Evolutionary conservation across 2,329 filamentous ascomycete genomes (phyloP).

Genomic region (Monilinia fructigena): DNA sequence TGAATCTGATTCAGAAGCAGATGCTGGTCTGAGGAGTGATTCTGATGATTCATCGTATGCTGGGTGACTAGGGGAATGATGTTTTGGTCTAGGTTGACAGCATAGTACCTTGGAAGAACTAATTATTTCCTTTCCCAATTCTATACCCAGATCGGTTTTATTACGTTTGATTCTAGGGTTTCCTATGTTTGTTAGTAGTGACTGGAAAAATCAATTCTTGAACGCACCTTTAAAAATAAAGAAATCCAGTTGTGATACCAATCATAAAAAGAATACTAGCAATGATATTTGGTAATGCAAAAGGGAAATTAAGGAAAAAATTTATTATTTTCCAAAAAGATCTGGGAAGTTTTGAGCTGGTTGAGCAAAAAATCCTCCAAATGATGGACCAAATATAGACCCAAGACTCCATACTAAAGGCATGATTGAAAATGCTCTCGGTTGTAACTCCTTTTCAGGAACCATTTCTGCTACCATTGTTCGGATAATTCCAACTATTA

Average conservation of each 20-base stretch:
- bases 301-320: constrained; percentile 78
- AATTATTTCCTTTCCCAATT: constrained; percentile 66
- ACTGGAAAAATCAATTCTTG: not conserved
- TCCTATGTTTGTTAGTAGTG: constrained; percentile 52
- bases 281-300: constrained; percentile 79
- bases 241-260: constrained; percentile 68
- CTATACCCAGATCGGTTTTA: constrained; percentile 70
- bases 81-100: constrained; percentile 24
- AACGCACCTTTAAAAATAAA: constrained; percentile 71
- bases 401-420: constrained; percentile 87
- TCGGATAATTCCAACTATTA: constrained; percentile 77
- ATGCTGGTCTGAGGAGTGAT: constrained; percentile 49
- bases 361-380: constrained; percentile 83
- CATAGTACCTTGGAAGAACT: constrained; percentile 37
- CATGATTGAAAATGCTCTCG: constrained; percentile 89
- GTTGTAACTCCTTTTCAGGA: constrained; percentile 80
- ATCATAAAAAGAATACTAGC: constrained; percentile 73
- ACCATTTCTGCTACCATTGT: constrained; percentile 94
- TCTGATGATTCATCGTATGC: constrained; percentile 56
- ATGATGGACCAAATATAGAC: constrained; percentile 80
- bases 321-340: constrained; percentile 62
- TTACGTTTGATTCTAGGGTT: constrained; percentile 71
- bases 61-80: constrained; percentile 43
- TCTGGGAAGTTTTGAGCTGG: constrained; percentile 72
- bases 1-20: constrained; percentile 36